phyloP scores from a whole-genome alignment of 306 rosid genomes.

The Malus fusca region DNA sequence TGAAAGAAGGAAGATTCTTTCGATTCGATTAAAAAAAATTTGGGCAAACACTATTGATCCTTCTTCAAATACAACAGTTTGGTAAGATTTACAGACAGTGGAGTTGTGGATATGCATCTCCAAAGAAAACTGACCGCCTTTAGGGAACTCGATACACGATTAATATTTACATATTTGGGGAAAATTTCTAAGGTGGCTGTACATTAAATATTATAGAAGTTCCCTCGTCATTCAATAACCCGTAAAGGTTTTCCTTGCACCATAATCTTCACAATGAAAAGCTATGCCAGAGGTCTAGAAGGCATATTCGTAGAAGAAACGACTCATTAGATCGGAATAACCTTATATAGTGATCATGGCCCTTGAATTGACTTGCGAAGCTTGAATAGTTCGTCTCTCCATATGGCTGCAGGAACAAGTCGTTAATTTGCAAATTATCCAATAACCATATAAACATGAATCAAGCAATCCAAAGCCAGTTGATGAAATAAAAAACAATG shows the following conservation, averaged over 20 bases:
- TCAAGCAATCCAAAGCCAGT: not conserved
- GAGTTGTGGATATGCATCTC: conserved; percentile 8
- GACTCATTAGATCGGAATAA: conserved; percentile 3
- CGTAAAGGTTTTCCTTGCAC: conserved; percentile 7
- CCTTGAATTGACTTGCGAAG: conserved; percentile 58
- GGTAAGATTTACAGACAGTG: conserved; percentile 18
- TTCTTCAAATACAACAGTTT: conserved; percentile 17
- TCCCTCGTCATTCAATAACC: conserved; percentile 15
- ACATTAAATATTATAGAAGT: conserved; percentile 21
- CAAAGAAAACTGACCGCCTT: not conserved
- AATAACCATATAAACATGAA: not conserved
- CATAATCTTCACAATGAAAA: conserved; percentile 22
- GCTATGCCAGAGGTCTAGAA: conserved; percentile 22
- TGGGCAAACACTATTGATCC: not conserved
- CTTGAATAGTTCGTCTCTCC: conserved; percentile 70
- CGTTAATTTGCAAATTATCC: conserved; percentile 11
- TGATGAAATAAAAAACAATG: not conserved
- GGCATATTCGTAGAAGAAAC: conserved; percentile 1
- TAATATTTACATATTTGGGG: conserved; percentile 26
- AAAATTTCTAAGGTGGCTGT: conserved; percentile 31
- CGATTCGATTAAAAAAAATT: not conserved
- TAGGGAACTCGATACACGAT: conserved; percentile 13
- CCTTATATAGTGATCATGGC: conserved; percentile 34
- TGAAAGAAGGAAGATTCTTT: not conserved
- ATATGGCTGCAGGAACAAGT: conserved; percentile 58